Base-by-base conservation (phyloP, 129 eudicot genomes). In the Chrysanthemum makinoi region DNA sequence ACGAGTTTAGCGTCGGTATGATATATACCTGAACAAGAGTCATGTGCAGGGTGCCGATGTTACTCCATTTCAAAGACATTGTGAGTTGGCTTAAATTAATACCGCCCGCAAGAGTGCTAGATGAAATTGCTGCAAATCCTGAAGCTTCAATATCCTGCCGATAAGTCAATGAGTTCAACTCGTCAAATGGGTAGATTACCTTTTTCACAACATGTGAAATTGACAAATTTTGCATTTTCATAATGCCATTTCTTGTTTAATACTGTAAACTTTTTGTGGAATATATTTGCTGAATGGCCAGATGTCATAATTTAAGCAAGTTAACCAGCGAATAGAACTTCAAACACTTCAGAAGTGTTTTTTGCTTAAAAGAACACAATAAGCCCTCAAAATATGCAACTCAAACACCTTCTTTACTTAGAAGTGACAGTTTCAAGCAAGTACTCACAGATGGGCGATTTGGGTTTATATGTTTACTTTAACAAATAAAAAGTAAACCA, bases 41-140 rank as follows among this genome's bases (percentile, higher is more conserved):
- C 85, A 90, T 76, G 60, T 81, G 96, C 65, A 94, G 61, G 62
- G 73, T 75, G 64, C 97, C 99, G 20, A 94, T 80, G 20, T 80
- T 72, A 79, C 97, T 90, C 99, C 99, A 94, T 73, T 87, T 84
- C 47, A 85, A 70, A 53, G 87, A 83, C 83, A 94, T 73, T 19
- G 80, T 73, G 69, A 94, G 80, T 35, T 84, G 79, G 70, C 80
- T 82, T 71, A 94, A 76, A 52, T 74, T 78, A 33, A 86, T 79
- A 52, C 69, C 71, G 48, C 97, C 99, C 33, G 84, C 62, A 53
- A 94, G 35, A 50, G 80, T 75, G 80, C 83, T 81, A 74, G 74
- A 30, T 12, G 87, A 86, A 65, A 94, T 79, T 72, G 81, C 84
- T 54, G 92, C 87, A 84, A 39, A 82, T 49, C 88, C 87, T 57